Conservation (phyloP, 345 rosid species). For the Salix arbutifolia region DNA sequence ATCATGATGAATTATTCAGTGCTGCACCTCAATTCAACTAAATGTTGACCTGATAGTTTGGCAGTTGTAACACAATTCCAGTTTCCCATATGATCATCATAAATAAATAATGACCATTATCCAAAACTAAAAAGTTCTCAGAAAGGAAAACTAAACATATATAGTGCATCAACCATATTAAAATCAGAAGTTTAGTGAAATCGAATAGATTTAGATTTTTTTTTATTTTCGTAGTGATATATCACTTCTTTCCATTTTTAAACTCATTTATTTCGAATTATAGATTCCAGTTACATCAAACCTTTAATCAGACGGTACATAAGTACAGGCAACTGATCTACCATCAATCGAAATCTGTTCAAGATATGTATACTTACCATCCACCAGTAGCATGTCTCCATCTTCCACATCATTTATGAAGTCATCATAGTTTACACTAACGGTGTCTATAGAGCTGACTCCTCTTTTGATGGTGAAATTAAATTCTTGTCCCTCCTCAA, state of each 20-base stretch:
- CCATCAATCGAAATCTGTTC: not conserved
- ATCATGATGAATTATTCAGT: not conserved
- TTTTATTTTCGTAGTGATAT: not conserved
- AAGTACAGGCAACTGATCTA: not conserved
- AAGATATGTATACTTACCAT: conserved; percentile 52
- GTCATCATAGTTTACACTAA: conserved; percentile 90
- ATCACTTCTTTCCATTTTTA: not conserved
- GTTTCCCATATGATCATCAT: not conserved
- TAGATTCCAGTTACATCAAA: not conserved
- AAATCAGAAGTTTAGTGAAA: not conserved
- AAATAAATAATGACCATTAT: not conserved
- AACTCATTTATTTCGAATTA: not conserved
- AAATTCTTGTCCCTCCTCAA: conserved; percentile 82
- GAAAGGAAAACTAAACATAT: not conserved
- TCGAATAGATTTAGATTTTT: not conserved
- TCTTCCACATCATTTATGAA: conserved; percentile 82
- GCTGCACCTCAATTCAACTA: not conserved
- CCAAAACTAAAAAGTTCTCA: not conserved
- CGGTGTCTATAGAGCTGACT: conserved; percentile 66
- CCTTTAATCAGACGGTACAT: not conserved
- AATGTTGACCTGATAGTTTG: not conserved
- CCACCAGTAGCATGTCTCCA: conserved; percentile 85
- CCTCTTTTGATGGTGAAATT: conserved; percentile 84
- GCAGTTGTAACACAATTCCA: not conserved
- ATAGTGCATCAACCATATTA: not conserved